Evolutionary conservation across 1,284 basidiomycete species (phyloP), one percentile per base, ranked within the genome.

Genomic region (Tilletia setariae): DNA sequence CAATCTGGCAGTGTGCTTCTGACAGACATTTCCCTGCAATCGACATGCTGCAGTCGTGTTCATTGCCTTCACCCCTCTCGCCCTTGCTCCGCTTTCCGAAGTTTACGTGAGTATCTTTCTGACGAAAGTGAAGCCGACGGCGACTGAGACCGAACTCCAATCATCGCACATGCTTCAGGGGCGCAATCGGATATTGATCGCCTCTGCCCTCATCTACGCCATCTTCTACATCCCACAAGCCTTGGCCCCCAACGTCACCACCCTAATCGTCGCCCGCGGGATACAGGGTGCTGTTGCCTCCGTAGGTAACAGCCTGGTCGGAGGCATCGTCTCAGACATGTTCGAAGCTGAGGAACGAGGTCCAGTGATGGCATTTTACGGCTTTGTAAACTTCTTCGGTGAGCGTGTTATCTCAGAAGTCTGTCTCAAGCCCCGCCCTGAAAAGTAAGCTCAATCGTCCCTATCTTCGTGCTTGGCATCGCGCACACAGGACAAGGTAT

Each of bases 331-430:
- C 8, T 72, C 76, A 16, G 80, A 80, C 47, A 51, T 76, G 28
- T 78, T 74, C 83, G 32, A 84, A 77, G 70, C 76, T 67, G 25
- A 82, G 83, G 63, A 71, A 70, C 73, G 85, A 23, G 84, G 84
- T 0, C 69, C 76, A 1, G 80, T 83, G 0, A 85, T 86, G 84
- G 81, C 80, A 40, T 68, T 83, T 6, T 85, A 84, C 70, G 74
- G 80, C 11, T 65, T 84, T 1, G 68, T 79, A 9, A 83, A 85
- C 64, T 85, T 73, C n/a, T 25, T 61, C 16, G 56, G 56, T 53
- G 23, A n/a, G 46, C 19, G 51, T 53, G 7, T 19, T 49, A n/a
- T n/a, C n/a, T n/a, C n/a, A n/a, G n/a, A n/a, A n/a, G 43, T 44
- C n/a, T n/a, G n/a, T n/a, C n/a, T n/a, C n/a, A n/a, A n/a, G n/a